A percentile compares a stretch with the other conserved stretches of the same genome.
Evolutionary conservation across 306 rosid species (phyloP).

Genomic region (Sicyos baderoa): DNA sequence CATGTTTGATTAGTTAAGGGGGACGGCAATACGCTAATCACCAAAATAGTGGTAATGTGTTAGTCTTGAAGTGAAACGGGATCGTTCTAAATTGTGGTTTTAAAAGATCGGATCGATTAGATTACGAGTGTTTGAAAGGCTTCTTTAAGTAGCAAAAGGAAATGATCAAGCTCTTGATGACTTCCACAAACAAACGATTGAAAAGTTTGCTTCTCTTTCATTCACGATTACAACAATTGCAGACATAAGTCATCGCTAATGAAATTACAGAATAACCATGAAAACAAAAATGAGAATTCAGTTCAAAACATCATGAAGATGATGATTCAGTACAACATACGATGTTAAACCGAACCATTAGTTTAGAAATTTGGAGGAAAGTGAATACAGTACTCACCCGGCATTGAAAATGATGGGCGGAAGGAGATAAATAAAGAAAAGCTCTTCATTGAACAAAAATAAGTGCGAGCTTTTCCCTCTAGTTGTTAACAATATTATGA

Average conservation of each 20-base stretch:
- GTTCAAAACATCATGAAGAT: neutral
- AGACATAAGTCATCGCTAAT: neutral
- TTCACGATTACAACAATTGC: neutral
- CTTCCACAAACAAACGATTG: neutral
- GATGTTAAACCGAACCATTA: neutral
- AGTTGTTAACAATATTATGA: constrained; percentile 53
- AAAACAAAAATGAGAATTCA: neutral
- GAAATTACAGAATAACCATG: neutral
- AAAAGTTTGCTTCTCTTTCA: neutral
- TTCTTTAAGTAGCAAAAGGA: neutral
- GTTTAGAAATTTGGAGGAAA: neutral
- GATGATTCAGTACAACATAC: neutral
- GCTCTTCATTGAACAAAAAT: constrained; percentile 72
- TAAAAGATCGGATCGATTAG: neutral
- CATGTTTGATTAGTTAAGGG: constrained; percentile 13
- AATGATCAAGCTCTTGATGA: neutral
- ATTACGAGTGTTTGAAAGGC: neutral
- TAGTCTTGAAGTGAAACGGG: neutral
- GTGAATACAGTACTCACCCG: constrained; percentile 42
- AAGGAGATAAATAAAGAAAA: constrained; percentile 91
- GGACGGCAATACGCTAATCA: neutral
- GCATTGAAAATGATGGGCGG: constrained; percentile 99
- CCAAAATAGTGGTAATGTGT: neutral
- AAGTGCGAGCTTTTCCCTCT: constrained; percentile 90
- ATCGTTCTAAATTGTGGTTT: neutral